These are phyloP conservation scores for Cardamine chenopodiifolia DNA, from an alignment of 345 rosid genomes.

Conservation along the genomic window DNA sequence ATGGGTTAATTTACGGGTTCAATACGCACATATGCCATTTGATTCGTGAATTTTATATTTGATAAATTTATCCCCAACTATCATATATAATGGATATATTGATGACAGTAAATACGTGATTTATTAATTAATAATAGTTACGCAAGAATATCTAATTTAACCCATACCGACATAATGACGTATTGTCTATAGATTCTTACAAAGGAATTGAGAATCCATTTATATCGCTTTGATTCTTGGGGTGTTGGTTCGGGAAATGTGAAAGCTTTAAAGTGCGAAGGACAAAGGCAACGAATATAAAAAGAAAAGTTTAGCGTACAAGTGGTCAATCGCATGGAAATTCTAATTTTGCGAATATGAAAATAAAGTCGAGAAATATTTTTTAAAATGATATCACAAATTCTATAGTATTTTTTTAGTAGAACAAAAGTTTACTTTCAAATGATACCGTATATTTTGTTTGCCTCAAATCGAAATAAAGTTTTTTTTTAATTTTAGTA, in stretches of 20 bases:
- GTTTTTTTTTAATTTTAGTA: too few species aligned
- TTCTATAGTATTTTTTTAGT: neutral
- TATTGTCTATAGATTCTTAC: conserved; percentile 27
- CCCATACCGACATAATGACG: conserved; percentile 32
- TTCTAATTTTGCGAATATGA: neutral
- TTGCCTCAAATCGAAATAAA: too few species aligned
- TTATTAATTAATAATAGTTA: too few species aligned
- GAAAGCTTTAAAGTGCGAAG: conserved; percentile 35
- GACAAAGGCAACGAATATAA: conserved; percentile 48
- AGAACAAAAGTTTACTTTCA: conserved; percentile 9
- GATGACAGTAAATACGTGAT: neutral
- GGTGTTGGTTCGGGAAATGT: conserved; percentile 29
- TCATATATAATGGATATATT: too few species aligned
- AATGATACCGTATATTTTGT: neutral
- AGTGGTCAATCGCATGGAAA: neutral
- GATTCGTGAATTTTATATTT: neutral
- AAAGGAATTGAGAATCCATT: conserved; percentile 12
- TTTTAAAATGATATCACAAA: neutral
- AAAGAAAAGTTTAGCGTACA: neutral
- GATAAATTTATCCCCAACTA: neutral
- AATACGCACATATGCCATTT: too few species aligned
- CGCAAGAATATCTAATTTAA: neutral
- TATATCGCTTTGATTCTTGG: conserved; percentile 26
- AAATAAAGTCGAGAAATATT: neutral
- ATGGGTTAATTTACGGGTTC: neutral